Evolutionary conservation across 2,329 filamentous ascomycete species (phyloP).

Genomic region (Penicillium sp.): DNA sequence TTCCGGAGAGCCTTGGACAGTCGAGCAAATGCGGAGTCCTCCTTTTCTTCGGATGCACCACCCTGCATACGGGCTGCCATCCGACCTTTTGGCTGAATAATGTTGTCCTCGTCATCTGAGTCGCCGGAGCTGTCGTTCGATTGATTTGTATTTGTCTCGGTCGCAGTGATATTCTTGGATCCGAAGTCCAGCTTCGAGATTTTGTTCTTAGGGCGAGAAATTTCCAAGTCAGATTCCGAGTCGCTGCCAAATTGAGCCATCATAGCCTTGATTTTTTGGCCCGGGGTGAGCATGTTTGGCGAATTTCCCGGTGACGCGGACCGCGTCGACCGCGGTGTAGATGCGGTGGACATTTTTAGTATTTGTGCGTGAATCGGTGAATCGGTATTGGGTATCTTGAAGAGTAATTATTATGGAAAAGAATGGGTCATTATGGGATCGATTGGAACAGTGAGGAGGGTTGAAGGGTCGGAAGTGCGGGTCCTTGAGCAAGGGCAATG

Average conservation of each 20-base stretch:
- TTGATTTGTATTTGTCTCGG: constrained; percentile 1
- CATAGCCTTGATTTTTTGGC: constrained; percentile 51
- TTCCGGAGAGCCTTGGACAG: constrained; percentile 33
- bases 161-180: constrained; percentile 3
- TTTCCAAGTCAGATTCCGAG: constrained; percentile 46
- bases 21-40: constrained; percentile 42
- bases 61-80: constrained; percentile 65
- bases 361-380: not conserved
- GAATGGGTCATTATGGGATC: constrained; percentile 8
- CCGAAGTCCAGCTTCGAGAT: constrained; percentile 20
- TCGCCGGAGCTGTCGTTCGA: constrained; percentile 15
- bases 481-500: constrained; percentile 11
- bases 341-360: constrained; percentile 31
- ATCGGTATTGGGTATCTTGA: not conserved
- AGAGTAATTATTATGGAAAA: not conserved
- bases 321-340: constrained; percentile 36
- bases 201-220: constrained; percentile 6
- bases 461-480: constrained; percentile 7
- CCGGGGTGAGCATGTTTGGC: constrained; percentile 43
- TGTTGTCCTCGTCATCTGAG: constrained; percentile 44
- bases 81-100: constrained; percentile 60
- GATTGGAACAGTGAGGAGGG: not conserved
- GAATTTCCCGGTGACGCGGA: constrained; percentile 32
- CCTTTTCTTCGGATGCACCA: not conserved
- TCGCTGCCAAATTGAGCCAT: constrained; percentile 51